A percentile compares a stretch with the other conserved stretches of the same genome.
phyloP scores from a whole-genome alignment of 139 green algal genomes.

The Chlorella sp. region DNA sequence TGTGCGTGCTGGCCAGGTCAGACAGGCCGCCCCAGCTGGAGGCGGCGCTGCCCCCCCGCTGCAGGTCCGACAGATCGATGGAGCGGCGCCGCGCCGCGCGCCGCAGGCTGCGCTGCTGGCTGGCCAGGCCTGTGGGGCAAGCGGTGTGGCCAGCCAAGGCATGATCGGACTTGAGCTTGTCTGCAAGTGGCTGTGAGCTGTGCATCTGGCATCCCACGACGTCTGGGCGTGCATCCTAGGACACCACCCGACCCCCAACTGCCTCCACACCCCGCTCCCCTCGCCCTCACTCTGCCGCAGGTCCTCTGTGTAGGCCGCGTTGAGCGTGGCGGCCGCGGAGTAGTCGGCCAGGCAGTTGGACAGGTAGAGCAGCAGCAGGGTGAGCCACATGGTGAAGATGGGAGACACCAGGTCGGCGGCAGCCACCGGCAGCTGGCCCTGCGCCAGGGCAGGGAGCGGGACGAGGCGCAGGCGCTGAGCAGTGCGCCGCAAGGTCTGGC shows the following conservation, averaged over 20 bases:
- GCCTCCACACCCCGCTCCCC: not conserved
- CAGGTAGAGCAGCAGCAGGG: constrained; percentile 78
- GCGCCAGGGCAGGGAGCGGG: not conserved
- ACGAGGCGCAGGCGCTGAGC: not conserved
- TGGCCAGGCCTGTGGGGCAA: not conserved
- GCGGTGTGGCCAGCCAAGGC: no score
- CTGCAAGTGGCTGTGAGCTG: no score
- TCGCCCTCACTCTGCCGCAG: constrained; percentile 2
- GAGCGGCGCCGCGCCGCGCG: not conserved
- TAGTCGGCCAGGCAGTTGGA: constrained; percentile 40
- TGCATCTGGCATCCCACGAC: no score
- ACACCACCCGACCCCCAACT: no score
- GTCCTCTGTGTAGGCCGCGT: constrained; percentile 26
- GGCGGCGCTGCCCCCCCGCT: no score
- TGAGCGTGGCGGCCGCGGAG: constrained; percentile 9
- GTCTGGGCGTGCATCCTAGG: no score
- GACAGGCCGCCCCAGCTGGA: not conserved
- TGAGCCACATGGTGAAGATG: constrained; percentile 87
- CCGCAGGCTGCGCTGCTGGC: constrained; percentile 13
- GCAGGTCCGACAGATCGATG: no score
- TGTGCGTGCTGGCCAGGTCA: not conserved
- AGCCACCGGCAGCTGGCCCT: constrained; percentile 38
- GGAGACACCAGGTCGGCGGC: constrained; percentile 68
- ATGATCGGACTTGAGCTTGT: no score
- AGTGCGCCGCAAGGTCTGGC: no score